Percentiles rank a stretch among this genome's conserved stretches.
Evolutionary conservation across 2,329 filamentous ascomycete species (phyloP).

Genomic region (Onygena corvina): DNA sequence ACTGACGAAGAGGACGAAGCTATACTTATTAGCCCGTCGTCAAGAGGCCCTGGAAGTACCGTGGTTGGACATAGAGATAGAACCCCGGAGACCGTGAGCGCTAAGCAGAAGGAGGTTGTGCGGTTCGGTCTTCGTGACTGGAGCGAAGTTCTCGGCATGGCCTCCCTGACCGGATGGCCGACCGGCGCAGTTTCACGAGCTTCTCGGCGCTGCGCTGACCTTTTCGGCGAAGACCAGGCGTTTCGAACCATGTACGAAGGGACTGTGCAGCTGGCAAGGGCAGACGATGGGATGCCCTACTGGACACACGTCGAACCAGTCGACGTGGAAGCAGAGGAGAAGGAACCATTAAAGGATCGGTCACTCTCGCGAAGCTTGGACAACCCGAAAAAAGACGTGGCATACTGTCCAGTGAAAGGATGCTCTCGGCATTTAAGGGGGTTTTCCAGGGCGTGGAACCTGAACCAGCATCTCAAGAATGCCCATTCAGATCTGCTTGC

Average conservation of each 20-base stretch:
- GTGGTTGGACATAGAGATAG: neutral
- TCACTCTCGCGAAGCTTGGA: conserved; percentile 5
- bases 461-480: conserved; percentile 27
- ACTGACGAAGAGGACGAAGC: neutral
- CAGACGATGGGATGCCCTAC: conserved; percentile 16
- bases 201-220: conserved; percentile 57
- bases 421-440: conserved; percentile 23
- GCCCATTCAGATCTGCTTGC: conserved; percentile 19
- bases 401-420: conserved; percentile 24
- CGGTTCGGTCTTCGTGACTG: conserved; percentile 53
- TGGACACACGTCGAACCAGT: conserved; percentile 23
- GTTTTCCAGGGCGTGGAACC: conserved; percentile 29
- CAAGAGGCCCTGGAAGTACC: neutral
- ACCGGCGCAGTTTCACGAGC: conserved; percentile 53
- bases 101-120: conserved; percentile 3
- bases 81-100: neutral
- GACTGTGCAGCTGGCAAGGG: conserved; percentile 13
- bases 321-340: conserved; percentile 12
- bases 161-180: conserved; percentile 61
- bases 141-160: conserved; percentile 72
- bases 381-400: conserved; percentile 14
- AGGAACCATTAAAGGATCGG: neutral
- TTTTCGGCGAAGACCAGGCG: conserved; percentile 63
- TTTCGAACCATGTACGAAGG: conserved; percentile 46
- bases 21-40: neutral